A percentile compares a stretch with the other conserved stretches of the same genome.
These are phyloP conservation scores for Xylogone sp. DNA, from an alignment of 2,329 filamentous ascomycete species.

Conservation along the genomic window DNA sequence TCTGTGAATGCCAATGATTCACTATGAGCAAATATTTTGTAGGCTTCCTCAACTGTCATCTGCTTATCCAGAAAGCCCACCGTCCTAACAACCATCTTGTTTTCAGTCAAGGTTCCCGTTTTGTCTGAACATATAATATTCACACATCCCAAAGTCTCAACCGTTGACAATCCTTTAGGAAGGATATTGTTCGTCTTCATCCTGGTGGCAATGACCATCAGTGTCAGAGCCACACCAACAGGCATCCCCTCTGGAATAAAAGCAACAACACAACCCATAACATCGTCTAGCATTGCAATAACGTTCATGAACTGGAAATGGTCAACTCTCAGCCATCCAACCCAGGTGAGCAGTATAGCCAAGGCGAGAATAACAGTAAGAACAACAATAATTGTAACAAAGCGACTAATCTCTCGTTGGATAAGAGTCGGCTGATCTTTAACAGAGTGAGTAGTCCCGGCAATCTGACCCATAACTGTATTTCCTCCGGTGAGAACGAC, in stretches of 20 bases:
- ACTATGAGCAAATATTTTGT: conserved; percentile 10
- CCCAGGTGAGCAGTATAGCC: conserved; percentile 42
- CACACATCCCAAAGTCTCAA: conserved; percentile 66
- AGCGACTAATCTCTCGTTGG: conserved; percentile 39
- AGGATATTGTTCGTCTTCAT: conserved; percentile 64
- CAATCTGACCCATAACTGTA: conserved; percentile 74
- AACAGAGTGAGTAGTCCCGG: conserved; percentile 54
- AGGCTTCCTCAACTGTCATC: conserved; percentile 31
- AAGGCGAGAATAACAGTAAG: conserved; percentile 35
- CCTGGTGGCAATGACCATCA: conserved; percentile 61
- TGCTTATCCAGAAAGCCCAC: conserved; percentile 14
- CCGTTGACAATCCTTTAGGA: conserved; percentile 59
- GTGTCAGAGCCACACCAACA: conserved; percentile 67
- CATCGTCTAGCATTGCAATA: conserved; percentile 41
- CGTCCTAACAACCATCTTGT: conserved; percentile 40
- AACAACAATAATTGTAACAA: conserved; percentile 38
- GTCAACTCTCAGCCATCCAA: conserved; percentile 35
- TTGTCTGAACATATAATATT: conserved; percentile 70
- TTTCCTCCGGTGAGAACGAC: conserved; percentile 69
- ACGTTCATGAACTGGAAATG: conserved; percentile 37
- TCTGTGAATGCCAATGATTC: not conserved
- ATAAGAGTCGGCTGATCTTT: conserved; percentile 46
- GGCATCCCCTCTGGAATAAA: conserved; percentile 67
- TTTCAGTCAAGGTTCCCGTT: conserved; percentile 60
- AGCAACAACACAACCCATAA: conserved; percentile 50